phyloP scores from a whole-genome alignment of 148 eudicot species.

The Rhododendron ferrugineum region DNA sequence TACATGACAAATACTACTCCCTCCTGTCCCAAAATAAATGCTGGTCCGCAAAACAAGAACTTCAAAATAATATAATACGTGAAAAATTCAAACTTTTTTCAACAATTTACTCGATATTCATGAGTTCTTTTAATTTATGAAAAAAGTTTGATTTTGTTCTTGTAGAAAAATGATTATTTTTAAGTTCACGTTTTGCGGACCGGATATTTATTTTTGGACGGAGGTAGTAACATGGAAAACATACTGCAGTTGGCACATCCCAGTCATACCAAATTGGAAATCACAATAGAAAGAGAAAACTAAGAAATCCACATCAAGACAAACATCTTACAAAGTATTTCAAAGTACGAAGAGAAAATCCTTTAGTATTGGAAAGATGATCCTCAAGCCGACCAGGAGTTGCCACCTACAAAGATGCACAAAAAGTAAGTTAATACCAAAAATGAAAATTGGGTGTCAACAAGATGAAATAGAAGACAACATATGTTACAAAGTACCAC shows the following conservation, averaged over 20 bases:
- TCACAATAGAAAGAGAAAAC: background rate
- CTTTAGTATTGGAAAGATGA: conserved; percentile 88
- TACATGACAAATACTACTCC: background rate
- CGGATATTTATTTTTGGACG: too few species aligned
- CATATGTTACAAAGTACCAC: background rate
- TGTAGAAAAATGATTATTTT: too few species aligned
- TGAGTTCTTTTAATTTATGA: too few species aligned
- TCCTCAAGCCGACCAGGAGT: conserved; percentile 95
- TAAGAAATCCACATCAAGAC: background rate
- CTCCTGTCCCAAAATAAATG: too few species aligned
- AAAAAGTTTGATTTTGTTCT: too few species aligned
- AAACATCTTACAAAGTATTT: conserved; percentile 67
- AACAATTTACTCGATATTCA: too few species aligned
- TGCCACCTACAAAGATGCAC: conserved; percentile 52
- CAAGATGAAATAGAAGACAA: background rate
- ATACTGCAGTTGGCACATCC: background rate
- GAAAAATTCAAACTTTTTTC: too few species aligned
- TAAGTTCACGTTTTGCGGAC: too few species aligned
- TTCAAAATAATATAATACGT: too few species aligned
- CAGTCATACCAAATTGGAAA: background rate
- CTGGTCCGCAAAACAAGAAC: too few species aligned
- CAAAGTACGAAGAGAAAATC: conserved; percentile 75
- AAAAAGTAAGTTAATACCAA: background rate
- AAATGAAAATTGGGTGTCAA: background rate
- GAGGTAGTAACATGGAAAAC: too few species aligned